Base-by-base conservation (phyloP, 2,329 filamentous ascomycete genomes). In the Monosporascus sp. region DNA sequence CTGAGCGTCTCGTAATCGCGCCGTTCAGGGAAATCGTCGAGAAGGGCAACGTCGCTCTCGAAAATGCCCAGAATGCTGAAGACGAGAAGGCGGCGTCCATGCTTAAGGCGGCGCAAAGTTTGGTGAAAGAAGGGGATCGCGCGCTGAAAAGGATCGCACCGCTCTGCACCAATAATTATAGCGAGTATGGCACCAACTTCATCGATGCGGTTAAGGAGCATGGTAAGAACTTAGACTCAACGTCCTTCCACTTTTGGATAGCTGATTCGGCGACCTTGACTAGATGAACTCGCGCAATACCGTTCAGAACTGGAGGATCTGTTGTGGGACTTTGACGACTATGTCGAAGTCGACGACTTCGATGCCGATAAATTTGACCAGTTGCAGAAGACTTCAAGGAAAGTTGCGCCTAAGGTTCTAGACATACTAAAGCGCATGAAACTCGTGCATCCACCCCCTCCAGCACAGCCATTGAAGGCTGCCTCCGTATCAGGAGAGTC, bases 321-420 rank as follows among this genome's bases (percentile, higher is more conserved):
- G 24, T 65, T 82, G 7, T 83, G 79, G 74, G 79, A 79, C 50
- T 82, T 83, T 58, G 80, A 83, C 52, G 79, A 83, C 50, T 81
- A 71, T 57, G 65, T 77, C 55, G 76, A 79, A 49, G 59, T 67
- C 15, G 74, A 78, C 36, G 71, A 71, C 24, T 83, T 82, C 55
- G 77, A 82, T n/a, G 64, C 69, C 25, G 71, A 70, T 18, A 78
- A 77, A 55, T 83, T 77, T 51, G 64, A 70, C 18, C 72, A 78
- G 57, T 67, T 82, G 4, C 76, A 77, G 60, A 71, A 72, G 38
- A 60, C 74, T 5, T 77, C 77, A 17, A 73, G 78, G 51, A 74
- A 74, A 49, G 72, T 75, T 1, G 78, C 79, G 1, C 73, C 77
- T 1, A 72, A 70, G 49, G 75, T 81, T 14, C 67, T 74, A 48